phyloP scores from a whole-genome alignment of 2,329 filamentous ascomycete species.

The Grosmannia penicillata region DNA sequence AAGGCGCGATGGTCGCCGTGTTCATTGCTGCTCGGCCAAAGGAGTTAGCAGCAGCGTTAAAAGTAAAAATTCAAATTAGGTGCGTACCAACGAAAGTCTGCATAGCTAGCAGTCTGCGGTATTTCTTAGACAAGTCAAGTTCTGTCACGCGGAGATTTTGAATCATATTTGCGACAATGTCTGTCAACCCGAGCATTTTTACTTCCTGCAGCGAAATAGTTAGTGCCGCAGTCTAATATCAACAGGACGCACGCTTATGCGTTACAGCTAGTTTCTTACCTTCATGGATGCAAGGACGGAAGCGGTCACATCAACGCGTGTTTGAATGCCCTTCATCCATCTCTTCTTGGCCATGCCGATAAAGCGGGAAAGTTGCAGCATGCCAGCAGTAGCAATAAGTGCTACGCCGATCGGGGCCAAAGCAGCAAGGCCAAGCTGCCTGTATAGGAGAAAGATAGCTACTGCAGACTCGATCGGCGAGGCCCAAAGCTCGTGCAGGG shows the following conservation, averaged over 20 bases:
- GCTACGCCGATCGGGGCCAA: constrained; percentile 1
- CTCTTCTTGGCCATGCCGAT: constrained; percentile 1
- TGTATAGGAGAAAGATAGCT: constrained; percentile 7
- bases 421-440: constrained; percentile 7
- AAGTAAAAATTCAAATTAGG: background rate
- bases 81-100: background rate
- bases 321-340: constrained; percentile 34
- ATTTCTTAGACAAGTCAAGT: constrained; percentile 1
- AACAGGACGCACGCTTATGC: background rate
- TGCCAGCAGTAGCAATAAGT: background rate
- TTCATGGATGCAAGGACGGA: constrained; percentile 34
- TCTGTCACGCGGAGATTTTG: background rate
- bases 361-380: background rate
- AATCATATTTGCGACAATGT: background rate
- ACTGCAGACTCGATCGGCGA: constrained; percentile 5
- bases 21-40: background rate
- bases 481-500: constrained; percentile 13
- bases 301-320: constrained; percentile 30
- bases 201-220: constrained; percentile 1
- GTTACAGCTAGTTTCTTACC: constrained; percentile 11
- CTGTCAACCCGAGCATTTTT: constrained; percentile 2
- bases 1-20: background rate
- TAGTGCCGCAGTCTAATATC: too few relatives aligned
- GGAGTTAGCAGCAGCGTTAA: background rate
- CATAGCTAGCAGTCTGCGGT: background rate